A percentile compares a stretch with the other conserved stretches of the same genome.
Conservation (phyloP, 768 basidiomycete genomes). For the Lactifluus piperatus region DNA sequence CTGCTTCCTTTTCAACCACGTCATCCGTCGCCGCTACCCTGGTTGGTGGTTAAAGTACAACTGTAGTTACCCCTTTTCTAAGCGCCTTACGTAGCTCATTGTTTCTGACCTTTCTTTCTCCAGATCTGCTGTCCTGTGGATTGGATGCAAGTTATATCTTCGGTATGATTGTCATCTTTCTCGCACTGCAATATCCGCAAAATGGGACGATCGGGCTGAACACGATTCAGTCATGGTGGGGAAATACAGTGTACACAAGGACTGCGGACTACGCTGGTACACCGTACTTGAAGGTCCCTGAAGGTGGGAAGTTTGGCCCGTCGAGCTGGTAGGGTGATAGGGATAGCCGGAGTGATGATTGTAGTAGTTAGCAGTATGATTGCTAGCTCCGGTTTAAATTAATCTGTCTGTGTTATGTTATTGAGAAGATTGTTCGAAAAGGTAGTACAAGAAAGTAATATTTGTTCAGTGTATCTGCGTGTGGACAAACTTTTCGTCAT, state of each 20-base stretch:
- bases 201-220: slow-evolving; percentile 50
- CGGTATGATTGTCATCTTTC: slow-evolving; percentile 47
- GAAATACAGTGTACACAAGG: slow-evolving; percentile 32
- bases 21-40: slow-evolving; percentile 32
- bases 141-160: slow-evolving; percentile 65
- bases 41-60: slow-evolving; percentile 35
- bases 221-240: slow-evolving; percentile 42
- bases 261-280: no score
- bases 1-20: slow-evolving; percentile 31
- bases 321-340: no score
- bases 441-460: no score
- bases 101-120: slow-evolving; percentile 1
- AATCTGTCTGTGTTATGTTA: no score
- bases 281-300: no score
- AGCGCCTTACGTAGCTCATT: background rate
- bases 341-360: no score
- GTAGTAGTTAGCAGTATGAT: no score
- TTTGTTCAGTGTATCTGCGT: no score
- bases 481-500: no score
- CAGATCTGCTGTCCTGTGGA: slow-evolving; percentile 38
- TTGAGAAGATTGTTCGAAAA: no score
- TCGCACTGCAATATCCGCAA: slow-evolving; percentile 53
- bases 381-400: no score
- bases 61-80: slow-evolving; percentile 19
- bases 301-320: no score